A percentile compares a stretch with the other conserved stretches of the same genome.
Evolutionary conservation across 345 rosid genomes (phyloP).

Genomic region (Eucalyptus erythrocorys): DNA sequence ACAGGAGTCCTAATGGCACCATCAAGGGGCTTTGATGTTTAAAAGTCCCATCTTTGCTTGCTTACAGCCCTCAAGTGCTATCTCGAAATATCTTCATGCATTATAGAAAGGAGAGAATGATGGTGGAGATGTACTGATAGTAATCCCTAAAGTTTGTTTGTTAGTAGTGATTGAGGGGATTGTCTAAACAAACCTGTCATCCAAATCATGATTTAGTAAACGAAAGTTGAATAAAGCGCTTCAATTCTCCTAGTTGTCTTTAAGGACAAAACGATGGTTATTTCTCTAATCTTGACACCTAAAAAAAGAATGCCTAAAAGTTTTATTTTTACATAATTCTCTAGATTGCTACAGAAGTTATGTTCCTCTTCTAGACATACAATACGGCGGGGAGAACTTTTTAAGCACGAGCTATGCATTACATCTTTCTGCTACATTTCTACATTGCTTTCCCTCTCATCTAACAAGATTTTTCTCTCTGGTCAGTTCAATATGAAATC

Average conservation of each 20-base stretch:
- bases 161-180: background rate
- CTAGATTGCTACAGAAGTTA: background rate
- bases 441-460: background rate
- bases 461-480: background rate
- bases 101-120: background rate
- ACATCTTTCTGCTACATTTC: background rate
- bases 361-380: background rate
- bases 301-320: background rate
- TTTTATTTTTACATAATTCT: background rate
- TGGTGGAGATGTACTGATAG: background rate
- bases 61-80: background rate
- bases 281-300: background rate
- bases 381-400: background rate
- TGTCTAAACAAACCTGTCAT: background rate
- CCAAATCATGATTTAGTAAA: background rate
- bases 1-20: background rate
- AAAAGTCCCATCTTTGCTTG: background rate
- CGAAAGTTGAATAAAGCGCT: background rate
- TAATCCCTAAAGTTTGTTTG: background rate
- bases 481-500: background rate
- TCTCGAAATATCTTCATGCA: background rate
- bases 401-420: background rate
- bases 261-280: background rate
- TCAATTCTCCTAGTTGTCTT: background rate
- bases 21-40: background rate